Evolutionary conservation across 2,329 filamentous ascomycete genomes (phyloP), one percentile per base, ranked within the genome.

Genomic region (Claviceps pazoutovae): DNA sequence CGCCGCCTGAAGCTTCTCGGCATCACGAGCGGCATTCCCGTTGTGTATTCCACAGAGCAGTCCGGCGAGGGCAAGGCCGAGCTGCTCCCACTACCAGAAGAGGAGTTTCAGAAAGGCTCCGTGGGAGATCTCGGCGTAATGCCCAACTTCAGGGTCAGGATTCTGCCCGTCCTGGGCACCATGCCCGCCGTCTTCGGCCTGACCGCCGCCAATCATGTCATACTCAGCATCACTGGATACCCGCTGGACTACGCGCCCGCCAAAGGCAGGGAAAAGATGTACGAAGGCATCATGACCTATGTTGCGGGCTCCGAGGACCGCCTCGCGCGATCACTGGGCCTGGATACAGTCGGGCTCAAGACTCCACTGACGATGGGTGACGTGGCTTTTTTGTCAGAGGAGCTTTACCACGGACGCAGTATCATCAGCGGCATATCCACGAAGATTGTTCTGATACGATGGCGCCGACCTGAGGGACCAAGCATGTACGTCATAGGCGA

Each of bases 151-250:
- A 79, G 93, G 23, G 88, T 95, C 9, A 79, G 93, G n/a, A 98
- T 98, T 53, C 69, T 98, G 8, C 93, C 93, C 0, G 93, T 98
- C 0, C 71, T 98, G 3, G 93, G 93, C 1, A 98, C 93, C 0
- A 96, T 98, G 90, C 93, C 93, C 0, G 91, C 93, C 2, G 84
- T 97, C 1, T 98, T 98, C 65, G 93, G 93, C 8, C 86, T 96
- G 52, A 86, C 85, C 0, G 80, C 87, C 8, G 93, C 93, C 4
- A 98, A 97, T 67, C 88, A 97, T 64, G 82, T 97, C 54, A 91
- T 98, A 57, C 76, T 95, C 52, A 80, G 82, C 53, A 79, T 97
- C 46, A 73, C 77, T 5, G 86, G 83, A 7, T 98, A 98, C 61
- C 93, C 93, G 0, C 79, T 85, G 47, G 89, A 95, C 56, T 95